A percentile compares a stretch with the other conserved stretches of the same genome.
Conservation (phyloP, 495 filamentous ascomycete genomes). For the Hypoxylon fragiforme region DNA sequence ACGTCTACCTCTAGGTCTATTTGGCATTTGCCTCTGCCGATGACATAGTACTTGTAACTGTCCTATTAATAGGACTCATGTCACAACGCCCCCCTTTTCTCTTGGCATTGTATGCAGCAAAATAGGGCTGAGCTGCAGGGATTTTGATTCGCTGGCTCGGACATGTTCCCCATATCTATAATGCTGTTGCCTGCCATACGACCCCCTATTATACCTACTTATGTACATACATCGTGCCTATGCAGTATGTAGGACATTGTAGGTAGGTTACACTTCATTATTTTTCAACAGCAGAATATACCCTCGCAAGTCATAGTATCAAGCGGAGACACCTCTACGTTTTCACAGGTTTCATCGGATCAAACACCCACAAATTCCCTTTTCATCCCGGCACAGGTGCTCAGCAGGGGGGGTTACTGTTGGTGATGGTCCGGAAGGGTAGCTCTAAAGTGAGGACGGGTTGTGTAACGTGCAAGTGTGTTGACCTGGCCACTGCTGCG, state of each 20-base stretch:
- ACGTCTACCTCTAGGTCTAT: too few relatives aligned
- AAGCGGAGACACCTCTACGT: not conserved
- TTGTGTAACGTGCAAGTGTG: slow-evolving; percentile 37
- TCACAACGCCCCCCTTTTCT: too few relatives aligned
- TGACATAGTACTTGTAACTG: too few relatives aligned
- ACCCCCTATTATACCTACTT: too few relatives aligned
- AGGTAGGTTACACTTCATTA: too few relatives aligned
- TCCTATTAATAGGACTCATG: too few relatives aligned
- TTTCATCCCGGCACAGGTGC: not conserved
- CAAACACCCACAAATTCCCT: not conserved
- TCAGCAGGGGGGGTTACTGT: not conserved
- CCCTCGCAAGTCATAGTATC: not conserved
- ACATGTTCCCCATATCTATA: slow-evolving; percentile 9
- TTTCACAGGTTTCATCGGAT: slow-evolving; percentile 20
- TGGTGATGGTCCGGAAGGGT: slow-evolving; percentile 32
- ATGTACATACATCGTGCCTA: not conserved
- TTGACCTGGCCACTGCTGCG: too few relatives aligned
- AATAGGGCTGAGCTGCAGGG: too few relatives aligned
- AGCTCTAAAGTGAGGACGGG: slow-evolving; percentile 33
- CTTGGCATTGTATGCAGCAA: too few relatives aligned
- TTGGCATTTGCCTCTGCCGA: too few relatives aligned
- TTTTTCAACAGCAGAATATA: not conserved
- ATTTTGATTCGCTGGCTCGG: slow-evolving; percentile 18
- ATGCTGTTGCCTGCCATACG: slow-evolving; percentile 6
- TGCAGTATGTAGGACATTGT: too few relatives aligned